Percentiles rank a stretch among this genome's conserved stretches.
phyloP scores from a whole-genome alignment of 2,329 filamentous ascomycete genomes.

The Xylariomycetidae sp. region DNA sequence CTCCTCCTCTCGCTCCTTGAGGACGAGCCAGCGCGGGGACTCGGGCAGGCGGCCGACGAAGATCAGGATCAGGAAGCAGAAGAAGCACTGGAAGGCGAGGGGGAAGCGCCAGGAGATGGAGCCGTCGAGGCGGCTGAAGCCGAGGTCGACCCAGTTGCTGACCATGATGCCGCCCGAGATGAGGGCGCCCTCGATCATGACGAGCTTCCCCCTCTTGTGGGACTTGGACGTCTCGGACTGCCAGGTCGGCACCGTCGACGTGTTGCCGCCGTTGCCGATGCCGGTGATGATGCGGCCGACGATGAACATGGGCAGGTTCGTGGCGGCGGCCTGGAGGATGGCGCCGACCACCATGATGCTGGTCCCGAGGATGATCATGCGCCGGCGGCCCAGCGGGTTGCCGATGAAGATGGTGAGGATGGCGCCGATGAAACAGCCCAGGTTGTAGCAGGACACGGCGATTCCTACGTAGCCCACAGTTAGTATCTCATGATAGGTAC shows the following conservation, averaged over 20 bases:
- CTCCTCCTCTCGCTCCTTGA: slow-evolving; percentile 34
- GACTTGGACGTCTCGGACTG: slow-evolving; percentile 4
- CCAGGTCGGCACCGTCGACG: slow-evolving; percentile 13
- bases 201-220: slow-evolving; percentile 50
- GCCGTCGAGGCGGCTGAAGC: slow-evolving; percentile 43
- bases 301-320: slow-evolving; percentile 38
- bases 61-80: slow-evolving; percentile 49
- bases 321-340: slow-evolving; percentile 38
- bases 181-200: slow-evolving; percentile 52
- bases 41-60: slow-evolving; percentile 47
- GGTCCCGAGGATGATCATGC: slow-evolving; percentile 34
- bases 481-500: no score
- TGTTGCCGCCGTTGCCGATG: slow-evolving; percentile 41
- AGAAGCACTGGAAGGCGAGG: slow-evolving; percentile 49
- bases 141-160: slow-evolving; percentile 54
- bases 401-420: slow-evolving; percentile 31
- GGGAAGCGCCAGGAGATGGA: slow-evolving; percentile 54
- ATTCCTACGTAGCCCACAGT: slow-evolving; percentile 1
- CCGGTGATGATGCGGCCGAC: slow-evolving; percentile 43
- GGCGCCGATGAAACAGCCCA: slow-evolving; percentile 38
- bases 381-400: slow-evolving; percentile 36
- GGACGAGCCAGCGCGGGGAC: slow-evolving; percentile 37
- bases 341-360: slow-evolving; percentile 40
- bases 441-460: slow-evolving; percentile 20
- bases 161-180: slow-evolving; percentile 52